A percentile compares a stretch with the other conserved stretches of the same genome.
Conservation (phyloP, 371 early-diverging fungal genomes). For the Mucor ambiguus region DNA sequence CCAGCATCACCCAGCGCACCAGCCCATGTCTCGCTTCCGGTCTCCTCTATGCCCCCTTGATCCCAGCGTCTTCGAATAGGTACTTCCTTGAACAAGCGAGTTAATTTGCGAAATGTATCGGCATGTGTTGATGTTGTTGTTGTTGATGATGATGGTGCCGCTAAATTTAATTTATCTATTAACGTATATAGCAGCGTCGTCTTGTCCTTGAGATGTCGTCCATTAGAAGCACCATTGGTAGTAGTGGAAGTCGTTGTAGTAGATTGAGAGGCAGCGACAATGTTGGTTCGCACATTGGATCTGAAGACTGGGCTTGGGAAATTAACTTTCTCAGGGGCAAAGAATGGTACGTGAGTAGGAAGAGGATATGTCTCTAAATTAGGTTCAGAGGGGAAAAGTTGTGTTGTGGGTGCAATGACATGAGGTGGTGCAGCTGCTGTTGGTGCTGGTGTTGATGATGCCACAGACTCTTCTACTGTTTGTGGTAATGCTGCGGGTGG, state of each 20-base stretch:
- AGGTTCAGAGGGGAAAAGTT: conserved; percentile 12
- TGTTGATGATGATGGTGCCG: background rate
- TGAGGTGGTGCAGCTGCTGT: conserved; percentile 16
- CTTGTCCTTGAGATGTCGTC: conserved; percentile 33
- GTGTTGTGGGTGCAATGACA: conserved; percentile 8
- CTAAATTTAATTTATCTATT: conserved; percentile 38
- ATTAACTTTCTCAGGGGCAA: conserved; percentile 22
- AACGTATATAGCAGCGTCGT: conserved; percentile 30
- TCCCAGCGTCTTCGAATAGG: conserved; percentile 48
- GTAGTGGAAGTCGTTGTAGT: conserved; percentile 1
- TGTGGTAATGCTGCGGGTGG: conserved; percentile 1
- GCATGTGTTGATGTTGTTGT: conserved; percentile 12
- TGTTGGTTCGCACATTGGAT: conserved; percentile 8
- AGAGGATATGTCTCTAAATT: conserved; percentile 27
- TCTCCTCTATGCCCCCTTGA: conserved; percentile 45
- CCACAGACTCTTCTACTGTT: conserved; percentile 12
- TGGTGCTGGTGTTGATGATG: conserved; percentile 17
- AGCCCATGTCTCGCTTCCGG: conserved; percentile 45
- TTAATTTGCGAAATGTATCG: conserved; percentile 41
- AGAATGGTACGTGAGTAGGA: conserved; percentile 26
- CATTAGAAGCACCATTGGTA: background rate
- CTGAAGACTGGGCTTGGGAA: conserved; percentile 21
- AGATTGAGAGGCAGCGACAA: background rate
- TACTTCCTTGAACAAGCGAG: conserved; percentile 40
- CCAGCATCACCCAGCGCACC: conserved; percentile 44